Evolutionary conservation across 2,329 filamentous ascomycete genomes (phyloP).

Genomic region (Neopestalotiopsis rosae): DNA sequence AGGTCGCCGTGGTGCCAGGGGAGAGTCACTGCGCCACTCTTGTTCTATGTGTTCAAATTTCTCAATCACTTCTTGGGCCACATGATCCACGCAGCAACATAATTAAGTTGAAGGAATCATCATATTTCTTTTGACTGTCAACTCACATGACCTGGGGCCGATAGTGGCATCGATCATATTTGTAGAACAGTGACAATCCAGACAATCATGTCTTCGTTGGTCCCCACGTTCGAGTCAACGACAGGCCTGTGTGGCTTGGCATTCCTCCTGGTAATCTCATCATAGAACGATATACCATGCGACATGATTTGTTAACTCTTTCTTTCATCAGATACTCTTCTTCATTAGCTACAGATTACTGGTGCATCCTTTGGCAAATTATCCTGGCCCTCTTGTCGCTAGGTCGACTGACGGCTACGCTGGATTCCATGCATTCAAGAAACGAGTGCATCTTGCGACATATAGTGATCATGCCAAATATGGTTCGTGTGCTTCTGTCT

Average conservation of each 20-base stretch:
- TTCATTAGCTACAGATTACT: slow-evolving; percentile 7
- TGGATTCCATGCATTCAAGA: slow-evolving; percentile 23
- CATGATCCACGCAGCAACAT: too few relatives aligned
- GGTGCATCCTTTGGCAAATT: slow-evolving; percentile 22
- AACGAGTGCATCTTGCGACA: slow-evolving; percentile 23
- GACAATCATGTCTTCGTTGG: too few relatives aligned
- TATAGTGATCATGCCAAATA: not conserved
- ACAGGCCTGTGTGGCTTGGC: not conserved
- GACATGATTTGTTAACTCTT: not conserved
- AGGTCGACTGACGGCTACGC: slow-evolving; percentile 25
- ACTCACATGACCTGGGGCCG: too few relatives aligned
- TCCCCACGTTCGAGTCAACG: too few relatives aligned
- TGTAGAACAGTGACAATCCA: too few relatives aligned
- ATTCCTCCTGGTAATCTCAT: not conserved
- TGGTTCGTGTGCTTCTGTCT: not conserved
- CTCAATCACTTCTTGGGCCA: too few relatives aligned
- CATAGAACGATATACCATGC: not conserved
- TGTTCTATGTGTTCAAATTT: too few relatives aligned
- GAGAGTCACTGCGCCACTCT: too few relatives aligned
- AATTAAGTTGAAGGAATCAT: too few relatives aligned
- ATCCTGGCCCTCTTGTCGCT: slow-evolving; percentile 26
- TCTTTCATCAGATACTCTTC: not conserved
- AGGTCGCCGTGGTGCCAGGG: too few relatives aligned
- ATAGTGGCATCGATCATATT: too few relatives aligned
- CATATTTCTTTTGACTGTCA: too few relatives aligned